Evolutionary conservation across 495 filamentous ascomycete species (phyloP).

Genomic region (Chaetomium tenue): DNA sequence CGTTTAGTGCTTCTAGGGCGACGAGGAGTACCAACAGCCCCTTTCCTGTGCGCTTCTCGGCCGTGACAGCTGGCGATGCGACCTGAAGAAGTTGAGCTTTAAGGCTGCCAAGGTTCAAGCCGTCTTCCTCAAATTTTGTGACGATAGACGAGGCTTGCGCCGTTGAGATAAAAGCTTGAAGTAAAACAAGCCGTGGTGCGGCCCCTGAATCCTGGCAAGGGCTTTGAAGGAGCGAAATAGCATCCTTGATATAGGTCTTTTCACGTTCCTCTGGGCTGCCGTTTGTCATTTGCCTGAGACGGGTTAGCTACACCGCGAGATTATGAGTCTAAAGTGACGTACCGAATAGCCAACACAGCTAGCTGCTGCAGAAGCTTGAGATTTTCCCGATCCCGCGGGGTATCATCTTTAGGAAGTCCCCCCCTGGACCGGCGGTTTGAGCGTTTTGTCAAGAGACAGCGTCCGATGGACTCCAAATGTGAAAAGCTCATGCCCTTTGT

Average conservation of each 20-base stretch:
- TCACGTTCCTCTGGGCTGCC: conserved; percentile 38
- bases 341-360: conserved; percentile 35
- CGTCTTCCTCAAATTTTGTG: conserved; percentile 22
- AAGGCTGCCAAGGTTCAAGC: conserved; percentile 21
- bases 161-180: conserved; percentile 23
- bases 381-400: conserved; percentile 16
- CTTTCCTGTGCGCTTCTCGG: conserved; percentile 22
- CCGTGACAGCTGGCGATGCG: conserved; percentile 12
- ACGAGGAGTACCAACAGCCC: conserved; percentile 23
- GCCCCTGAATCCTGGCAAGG: conserved; percentile 27
- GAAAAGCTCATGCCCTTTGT: conserved; percentile 33
- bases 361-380: conserved; percentile 35
- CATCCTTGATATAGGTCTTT: conserved; percentile 35
- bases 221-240: conserved; percentile 30
- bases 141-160: conserved; percentile 18
- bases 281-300: conserved; percentile 35
- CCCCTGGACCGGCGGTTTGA: conserved; percentile 22
- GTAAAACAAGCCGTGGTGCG: conserved; percentile 25
- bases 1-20: conserved; percentile 26
- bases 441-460: conserved; percentile 22
- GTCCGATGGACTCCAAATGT: conserved; percentile 30
- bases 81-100: conserved; percentile 20
- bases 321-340: neutral
- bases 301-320: conserved; percentile 16
- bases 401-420: conserved; percentile 13